These are phyloP conservation scores for Diutina neorugosa DNA, from an alignment of 1,139 yeast species.

Conservation along the genomic window DNA sequence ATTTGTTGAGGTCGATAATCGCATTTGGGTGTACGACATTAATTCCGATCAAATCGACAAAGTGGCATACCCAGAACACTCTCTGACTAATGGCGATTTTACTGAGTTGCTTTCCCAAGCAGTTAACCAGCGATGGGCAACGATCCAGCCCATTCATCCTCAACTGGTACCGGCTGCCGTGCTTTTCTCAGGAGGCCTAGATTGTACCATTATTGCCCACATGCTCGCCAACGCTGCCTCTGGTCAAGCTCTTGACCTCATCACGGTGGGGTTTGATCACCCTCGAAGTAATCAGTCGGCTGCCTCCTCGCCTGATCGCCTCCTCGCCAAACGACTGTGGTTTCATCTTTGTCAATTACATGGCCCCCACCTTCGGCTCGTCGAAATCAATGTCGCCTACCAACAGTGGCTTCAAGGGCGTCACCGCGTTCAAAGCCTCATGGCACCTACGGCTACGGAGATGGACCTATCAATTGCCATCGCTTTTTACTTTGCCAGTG, in stretches of 20 bases:
- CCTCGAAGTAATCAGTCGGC: constrained; percentile 63
- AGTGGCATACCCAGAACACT: constrained; percentile 11
- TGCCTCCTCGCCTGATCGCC: constrained; percentile 69
- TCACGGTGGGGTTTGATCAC: constrained; percentile 92
- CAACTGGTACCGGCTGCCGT: constrained; percentile 35
- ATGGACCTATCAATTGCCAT: constrained; percentile 94
- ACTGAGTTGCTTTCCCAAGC: background rate
- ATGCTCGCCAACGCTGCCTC: constrained; percentile 16
- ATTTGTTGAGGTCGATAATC: constrained; percentile 19
- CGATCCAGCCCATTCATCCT: constrained; percentile 45
- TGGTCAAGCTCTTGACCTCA: constrained; percentile 36
- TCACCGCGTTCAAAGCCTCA: constrained; percentile 44
- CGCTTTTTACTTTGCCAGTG: constrained; percentile 86
- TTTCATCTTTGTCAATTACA: constrained; percentile 20
- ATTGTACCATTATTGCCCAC: constrained; percentile 69
- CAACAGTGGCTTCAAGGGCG: constrained; percentile 45
- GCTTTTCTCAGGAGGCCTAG: constrained; percentile 88
- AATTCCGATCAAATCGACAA: constrained; percentile 4
- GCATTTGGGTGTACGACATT: constrained; percentile 31
- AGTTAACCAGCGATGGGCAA: constrained; percentile 29
- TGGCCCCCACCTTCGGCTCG: constrained; percentile 26
- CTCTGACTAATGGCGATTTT: background rate
- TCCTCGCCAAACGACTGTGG: constrained; percentile 57
- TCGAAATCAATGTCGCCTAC: constrained; percentile 66
- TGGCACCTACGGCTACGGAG: constrained; percentile 78